Percentiles rank a stretch among this genome's conserved stretches.
Evolutionary conservation across 495 filamentous ascomycete species (phyloP).

Genomic region (Penicillium egyptiacum): DNA sequence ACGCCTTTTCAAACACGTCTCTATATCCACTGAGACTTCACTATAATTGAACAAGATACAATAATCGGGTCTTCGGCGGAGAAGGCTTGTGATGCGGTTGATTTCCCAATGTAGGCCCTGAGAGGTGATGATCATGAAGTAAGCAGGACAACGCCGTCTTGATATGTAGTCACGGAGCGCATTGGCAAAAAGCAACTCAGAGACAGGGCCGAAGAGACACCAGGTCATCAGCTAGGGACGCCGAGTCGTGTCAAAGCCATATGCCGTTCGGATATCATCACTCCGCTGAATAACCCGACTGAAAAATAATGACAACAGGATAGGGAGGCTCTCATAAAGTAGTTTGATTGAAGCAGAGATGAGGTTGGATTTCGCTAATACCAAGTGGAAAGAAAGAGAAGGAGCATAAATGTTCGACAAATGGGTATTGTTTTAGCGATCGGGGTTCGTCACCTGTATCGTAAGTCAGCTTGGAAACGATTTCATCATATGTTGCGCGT

Average conservation of each 20-base stretch:
- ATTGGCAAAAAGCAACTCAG: slow-evolving; percentile 5
- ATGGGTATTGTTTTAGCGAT: slow-evolving; percentile 29
- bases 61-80: neutral
- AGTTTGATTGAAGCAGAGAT: slow-evolving; percentile 3
- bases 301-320: slow-evolving; percentile 20
- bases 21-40: slow-evolving; percentile 5
- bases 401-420: slow-evolving; percentile 3
- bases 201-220: neutral
- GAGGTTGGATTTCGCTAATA: slow-evolving; percentile 10
- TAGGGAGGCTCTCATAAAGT: slow-evolving; percentile 17
- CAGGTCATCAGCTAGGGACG: slow-evolving; percentile 24
- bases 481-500: neutral
- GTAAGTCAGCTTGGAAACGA: slow-evolving; percentile 1
- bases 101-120: neutral
- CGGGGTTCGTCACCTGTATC: slow-evolving; percentile 51
- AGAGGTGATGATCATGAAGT: neutral
- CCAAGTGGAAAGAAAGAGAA: slow-evolving; percentile 3
- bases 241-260: slow-evolving; percentile 19
- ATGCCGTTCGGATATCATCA: slow-evolving; percentile 30
- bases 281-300: slow-evolving; percentile 30
- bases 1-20: slow-evolving; percentile 25
- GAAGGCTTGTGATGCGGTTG: neutral
- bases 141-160: neutral
- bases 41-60: slow-evolving; percentile 6
- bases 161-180: neutral